Conservation (phyloP, 2,329 filamentous ascomycete genomes). For the Calonectria montana region DNA sequence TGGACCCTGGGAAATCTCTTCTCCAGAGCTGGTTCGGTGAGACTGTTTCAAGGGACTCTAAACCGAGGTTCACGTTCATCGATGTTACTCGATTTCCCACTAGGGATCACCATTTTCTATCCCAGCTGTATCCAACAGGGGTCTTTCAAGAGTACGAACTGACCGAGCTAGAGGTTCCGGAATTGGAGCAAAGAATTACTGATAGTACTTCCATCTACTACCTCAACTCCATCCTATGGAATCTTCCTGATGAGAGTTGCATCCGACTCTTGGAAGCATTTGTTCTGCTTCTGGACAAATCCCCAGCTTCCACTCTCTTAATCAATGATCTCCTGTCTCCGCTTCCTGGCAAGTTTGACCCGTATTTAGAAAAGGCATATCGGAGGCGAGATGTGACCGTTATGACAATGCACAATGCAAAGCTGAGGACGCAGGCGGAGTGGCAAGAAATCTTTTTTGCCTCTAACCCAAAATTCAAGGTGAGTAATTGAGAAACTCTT, state of each 20-base stretch:
- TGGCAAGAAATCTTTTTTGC: conserved; percentile 24
- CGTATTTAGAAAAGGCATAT: conserved; percentile 31
- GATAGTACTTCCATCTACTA: conserved; percentile 17
- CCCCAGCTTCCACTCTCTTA: conserved; percentile 10
- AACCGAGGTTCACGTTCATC: neutral
- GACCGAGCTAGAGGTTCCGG: neutral
- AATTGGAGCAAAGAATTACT: neutral
- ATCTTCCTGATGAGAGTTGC: conserved; percentile 27
- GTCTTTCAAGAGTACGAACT: neutral
- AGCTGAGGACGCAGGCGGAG: conserved; percentile 27
- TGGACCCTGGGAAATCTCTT: conserved; percentile 28
- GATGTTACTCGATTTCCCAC: conserved; percentile 23
- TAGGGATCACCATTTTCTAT: conserved; percentile 14
- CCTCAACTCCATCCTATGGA: conserved; percentile 32
- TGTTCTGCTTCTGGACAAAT: conserved; percentile 38
- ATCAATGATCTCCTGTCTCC: conserved; percentile 36
- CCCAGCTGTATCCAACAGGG: conserved; percentile 7
- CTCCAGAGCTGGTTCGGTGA: conserved; percentile 19
- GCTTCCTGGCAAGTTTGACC: conserved; percentile 16
- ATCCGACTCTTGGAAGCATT: conserved; percentile 43
- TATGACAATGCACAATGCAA: conserved; percentile 39
- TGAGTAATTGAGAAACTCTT: neutral
- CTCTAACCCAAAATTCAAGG: conserved; percentile 14
- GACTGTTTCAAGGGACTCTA: neutral
- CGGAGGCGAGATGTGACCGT: conserved; percentile 35